phyloP scores from a whole-genome alignment of 2,329 filamentous ascomycete genomes.

The Samsoniella hepiali region DNA sequence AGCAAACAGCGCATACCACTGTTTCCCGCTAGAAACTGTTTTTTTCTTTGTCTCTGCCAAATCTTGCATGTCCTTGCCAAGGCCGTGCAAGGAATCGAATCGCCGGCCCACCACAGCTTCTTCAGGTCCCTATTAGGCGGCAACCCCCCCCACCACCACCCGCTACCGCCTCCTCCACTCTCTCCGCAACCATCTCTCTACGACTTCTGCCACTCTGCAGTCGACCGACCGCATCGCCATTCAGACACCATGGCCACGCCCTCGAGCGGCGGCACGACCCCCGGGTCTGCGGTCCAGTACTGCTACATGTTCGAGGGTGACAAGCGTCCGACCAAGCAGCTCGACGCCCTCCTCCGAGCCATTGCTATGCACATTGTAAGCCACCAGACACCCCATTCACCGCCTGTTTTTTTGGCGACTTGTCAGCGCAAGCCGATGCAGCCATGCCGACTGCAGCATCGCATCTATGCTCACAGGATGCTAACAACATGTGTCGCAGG shows the following conservation, averaged over 20 bases:
- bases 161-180: conserved; percentile 13
- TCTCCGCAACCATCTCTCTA: conserved; percentile 12
- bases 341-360: conserved; percentile 65
- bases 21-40: neutral
- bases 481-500: conserved; percentile 36
- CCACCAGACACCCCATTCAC: conserved; percentile 11
- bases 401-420: neutral
- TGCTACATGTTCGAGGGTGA: conserved; percentile 65
- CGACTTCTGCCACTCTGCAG: conserved; percentile 8
- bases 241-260: conserved; percentile 26
- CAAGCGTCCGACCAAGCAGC: conserved; percentile 63
- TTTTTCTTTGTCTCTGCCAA: neutral
- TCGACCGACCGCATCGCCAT: conserved; percentile 15
- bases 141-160: conserved; percentile 4
- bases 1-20: neutral
- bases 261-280: conserved; percentile 20
- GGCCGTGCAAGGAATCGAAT: neutral
- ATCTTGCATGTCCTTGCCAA: neutral
- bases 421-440: neutral
- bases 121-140: conserved; percentile 1
- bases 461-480: neutral
- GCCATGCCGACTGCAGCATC: neutral
- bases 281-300: conserved; percentile 42
- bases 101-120: conserved; percentile 2
- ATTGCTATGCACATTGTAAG: conserved; percentile 70